A percentile compares a stretch with the other conserved stretches of the same genome.
Evolutionary conservation across 164 flowering plant species (phyloP).

Genomic region (Cinnamomum chago): DNA sequence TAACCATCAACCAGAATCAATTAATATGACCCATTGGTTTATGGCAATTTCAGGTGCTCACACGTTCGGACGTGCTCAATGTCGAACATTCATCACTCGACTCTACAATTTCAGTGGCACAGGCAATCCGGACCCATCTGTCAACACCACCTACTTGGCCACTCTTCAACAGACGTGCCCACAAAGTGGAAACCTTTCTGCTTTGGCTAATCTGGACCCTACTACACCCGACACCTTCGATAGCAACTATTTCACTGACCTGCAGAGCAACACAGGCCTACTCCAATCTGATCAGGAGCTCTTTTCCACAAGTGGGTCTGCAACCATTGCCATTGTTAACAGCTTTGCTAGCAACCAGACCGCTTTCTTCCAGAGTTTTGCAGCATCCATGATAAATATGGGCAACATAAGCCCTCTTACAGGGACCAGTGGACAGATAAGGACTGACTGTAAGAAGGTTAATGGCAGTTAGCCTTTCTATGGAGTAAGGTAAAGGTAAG

Average conservation of each 20-base stretch:
- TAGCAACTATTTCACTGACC: constrained; percentile 19
- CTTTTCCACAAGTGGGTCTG: constrained; percentile 10
- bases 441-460: constrained; percentile 10
- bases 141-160: constrained; percentile 3
- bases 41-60: constrained; percentile 16
- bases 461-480: constrained; percentile 1
- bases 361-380: constrained; percentile 17
- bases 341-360: constrained; percentile 9
- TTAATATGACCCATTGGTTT: background rate
- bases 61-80: constrained; percentile 22
- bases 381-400: constrained; percentile 18
- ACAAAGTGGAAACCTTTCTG: background rate
- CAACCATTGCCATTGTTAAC: constrained; percentile 17
- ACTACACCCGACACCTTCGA: constrained; percentile 13
- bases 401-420: constrained; percentile 23
- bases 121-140: constrained; percentile 9
- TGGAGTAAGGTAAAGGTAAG: too few species aligned
- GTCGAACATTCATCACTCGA: constrained; percentile 8
- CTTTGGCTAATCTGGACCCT: constrained; percentile 14
- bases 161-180: constrained; percentile 11
- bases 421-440: constrained; percentile 13
- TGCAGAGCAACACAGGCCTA: constrained; percentile 15
- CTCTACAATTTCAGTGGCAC: constrained; percentile 16
- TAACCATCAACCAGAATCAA: too few species aligned
- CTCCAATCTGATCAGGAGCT: constrained; percentile 18